Evolutionary conservation across 2,329 filamentous ascomycete species (phyloP), one percentile per base, ranked within the genome.

Genomic region (Penicillium palitans): DNA sequence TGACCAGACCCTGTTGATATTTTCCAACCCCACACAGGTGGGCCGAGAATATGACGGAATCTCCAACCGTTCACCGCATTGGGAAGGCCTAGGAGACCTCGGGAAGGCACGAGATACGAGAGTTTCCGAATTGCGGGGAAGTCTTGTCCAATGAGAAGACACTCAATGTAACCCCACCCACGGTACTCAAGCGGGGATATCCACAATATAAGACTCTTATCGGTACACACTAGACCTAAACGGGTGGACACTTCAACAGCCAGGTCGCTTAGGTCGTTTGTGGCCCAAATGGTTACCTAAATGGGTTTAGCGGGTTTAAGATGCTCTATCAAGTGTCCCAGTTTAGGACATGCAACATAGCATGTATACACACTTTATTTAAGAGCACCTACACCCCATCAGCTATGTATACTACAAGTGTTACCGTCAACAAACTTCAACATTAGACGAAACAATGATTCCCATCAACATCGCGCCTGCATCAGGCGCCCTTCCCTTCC

Each of bases 281-380:
- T 41, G 50, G 50, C 10, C 50, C n/a, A 33, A 52, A 52, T 17
- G 33, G 25, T 52, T 52, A 8, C 50, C 27, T 15, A 4, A 52
- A 25, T 15, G 1, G 50, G 50, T 9, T 25, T 52, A 44, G 49
- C 12, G 27, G 27, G 7, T 5, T 8, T n/a, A 10, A 1, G 3
- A 31, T 25, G 2, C 13, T 21, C 35, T 15, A 19, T 12, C 35
- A 6, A 31, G n/a, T 29, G 17, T 37, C 17, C 24, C 25, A 13
- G 27, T 29, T 13, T 40, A 51, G 6, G 6, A 27, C 8, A 15
- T 29, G 27, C 17, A 35, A 39, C 9, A 17, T 15, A 8, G 25
- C 2, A 19, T 42, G 25, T 21, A 33, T 17, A 24, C 17, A 17
- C 6, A 33, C 27, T n/a, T 52, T 52, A 52, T 42, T 52, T 44